A percentile compares a stretch with the other conserved stretches of the same genome.
Evolutionary conservation across 2,329 filamentous ascomycete species (phyloP).

Genomic region (Sarocladium brachiariae): DNA sequence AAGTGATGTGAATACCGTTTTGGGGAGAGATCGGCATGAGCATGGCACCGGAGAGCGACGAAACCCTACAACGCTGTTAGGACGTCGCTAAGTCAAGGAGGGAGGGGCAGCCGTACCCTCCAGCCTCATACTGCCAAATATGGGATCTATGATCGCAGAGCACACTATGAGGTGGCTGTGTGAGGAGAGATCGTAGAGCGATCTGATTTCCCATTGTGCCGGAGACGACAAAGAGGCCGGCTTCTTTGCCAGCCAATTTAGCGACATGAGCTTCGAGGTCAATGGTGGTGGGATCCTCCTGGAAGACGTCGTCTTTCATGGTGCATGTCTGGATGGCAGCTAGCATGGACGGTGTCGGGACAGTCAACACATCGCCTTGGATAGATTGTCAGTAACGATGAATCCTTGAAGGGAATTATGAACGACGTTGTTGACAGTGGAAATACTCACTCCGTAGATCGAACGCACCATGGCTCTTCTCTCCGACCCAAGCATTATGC

Average conservation of each 20-base stretch:
- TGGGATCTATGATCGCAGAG: slow-evolving; percentile 75
- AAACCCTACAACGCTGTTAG: slow-evolving; percentile 45
- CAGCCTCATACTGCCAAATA: slow-evolving; percentile 62
- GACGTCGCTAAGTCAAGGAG: not conserved
- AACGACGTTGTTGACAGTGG: not conserved
- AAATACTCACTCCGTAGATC: slow-evolving; percentile 32
- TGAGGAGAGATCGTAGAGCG: slow-evolving; percentile 68
- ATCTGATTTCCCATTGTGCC: slow-evolving; percentile 96
- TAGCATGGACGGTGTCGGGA: slow-evolving; percentile 75
- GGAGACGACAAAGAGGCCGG: slow-evolving; percentile 73
- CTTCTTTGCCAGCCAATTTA: slow-evolving; percentile 65
- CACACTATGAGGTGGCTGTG: slow-evolving; percentile 72
- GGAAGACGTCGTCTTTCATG: slow-evolving; percentile 77
- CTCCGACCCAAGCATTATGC: slow-evolving; percentile 30
- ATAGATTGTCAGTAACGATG: not conserved
- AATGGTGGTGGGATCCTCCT: slow-evolving; percentile 72
- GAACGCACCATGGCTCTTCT: slow-evolving; percentile 29
- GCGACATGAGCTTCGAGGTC: slow-evolving; percentile 71
- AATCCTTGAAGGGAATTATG: not conserved
- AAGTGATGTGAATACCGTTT: slow-evolving; percentile 67
- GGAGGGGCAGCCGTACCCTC: slow-evolving; percentile 39
- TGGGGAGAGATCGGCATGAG: slow-evolving; percentile 58
- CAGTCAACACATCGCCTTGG: slow-evolving; percentile 54
- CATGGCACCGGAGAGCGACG: slow-evolving; percentile 64
- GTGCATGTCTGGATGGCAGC: slow-evolving; percentile 67